These are phyloP conservation scores for Poa annua DNA, from an alignment of 176 grass and related monocot species.

Conservation along the genomic window DNA sequence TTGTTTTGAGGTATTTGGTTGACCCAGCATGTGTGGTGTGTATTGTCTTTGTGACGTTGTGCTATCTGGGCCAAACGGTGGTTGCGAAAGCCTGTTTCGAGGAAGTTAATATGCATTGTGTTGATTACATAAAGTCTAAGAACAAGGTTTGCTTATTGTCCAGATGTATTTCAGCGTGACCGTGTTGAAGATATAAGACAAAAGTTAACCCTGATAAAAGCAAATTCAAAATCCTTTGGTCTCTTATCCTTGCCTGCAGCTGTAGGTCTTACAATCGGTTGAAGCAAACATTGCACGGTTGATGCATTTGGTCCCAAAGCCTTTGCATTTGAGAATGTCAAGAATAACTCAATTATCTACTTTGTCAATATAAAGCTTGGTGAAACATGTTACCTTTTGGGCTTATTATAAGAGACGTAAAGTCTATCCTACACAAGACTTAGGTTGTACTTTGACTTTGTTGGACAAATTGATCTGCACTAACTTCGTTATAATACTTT, in stretches of 20 bases:
- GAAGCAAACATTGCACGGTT: neutral
- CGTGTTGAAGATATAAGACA: neutral
- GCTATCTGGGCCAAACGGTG: no score
- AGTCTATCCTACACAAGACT: neutral
- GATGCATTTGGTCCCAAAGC: neutral
- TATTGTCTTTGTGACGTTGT: no score
- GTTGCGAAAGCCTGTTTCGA: no score
- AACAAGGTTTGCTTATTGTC: no score
- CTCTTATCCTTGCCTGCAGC: neutral
- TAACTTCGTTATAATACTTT: neutral
- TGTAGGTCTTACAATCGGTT: neutral
- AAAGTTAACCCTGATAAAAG: no score
- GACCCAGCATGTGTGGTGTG: no score
- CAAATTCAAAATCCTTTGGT: neutral
- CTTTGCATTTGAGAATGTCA: neutral
- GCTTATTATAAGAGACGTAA: neutral
- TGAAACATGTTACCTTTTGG: neutral
- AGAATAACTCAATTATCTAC: neutral
- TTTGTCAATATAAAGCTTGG: neutral
- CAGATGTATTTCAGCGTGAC: neutral
- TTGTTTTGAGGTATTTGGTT: no score
- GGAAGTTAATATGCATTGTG: neutral
- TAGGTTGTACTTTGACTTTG: neutral
- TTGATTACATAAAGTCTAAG: neutral
- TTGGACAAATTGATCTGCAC: neutral